phyloP scores from a whole-genome alignment of 2,329 filamentous ascomycete genomes.

The Penicillium brevicompactum region DNA sequence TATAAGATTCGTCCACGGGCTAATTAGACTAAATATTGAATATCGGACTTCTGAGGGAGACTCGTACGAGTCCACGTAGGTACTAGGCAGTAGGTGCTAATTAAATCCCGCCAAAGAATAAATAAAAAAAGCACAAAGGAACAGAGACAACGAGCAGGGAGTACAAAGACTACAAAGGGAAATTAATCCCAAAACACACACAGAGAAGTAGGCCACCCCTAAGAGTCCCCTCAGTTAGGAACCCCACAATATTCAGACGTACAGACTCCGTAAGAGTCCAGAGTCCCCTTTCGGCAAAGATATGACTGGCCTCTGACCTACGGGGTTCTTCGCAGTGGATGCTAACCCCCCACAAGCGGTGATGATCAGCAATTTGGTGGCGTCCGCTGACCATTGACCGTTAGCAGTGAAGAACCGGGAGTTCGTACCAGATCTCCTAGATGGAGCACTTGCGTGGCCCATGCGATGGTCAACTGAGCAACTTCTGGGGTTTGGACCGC shows the following conservation, averaged over 20 bases:
- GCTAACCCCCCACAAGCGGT: background rate
- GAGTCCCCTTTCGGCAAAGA: background rate
- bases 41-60: constrained; percentile 7
- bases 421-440: background rate
- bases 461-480: background rate
- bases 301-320: background rate
- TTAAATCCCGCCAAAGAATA: too few relatives aligned
- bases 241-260: background rate
- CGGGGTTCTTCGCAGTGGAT: background rate
- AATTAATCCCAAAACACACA: background rate
- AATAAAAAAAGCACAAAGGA: background rate
- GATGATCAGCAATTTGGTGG: constrained; percentile 1
- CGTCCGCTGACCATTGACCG: constrained; percentile 1
- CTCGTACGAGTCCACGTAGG: background rate
- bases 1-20: constrained; percentile 5
- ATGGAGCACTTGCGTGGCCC: background rate
- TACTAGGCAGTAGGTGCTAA: too few relatives aligned
- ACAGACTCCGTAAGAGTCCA: background rate
- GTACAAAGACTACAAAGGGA: background rate
- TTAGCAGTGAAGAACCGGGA: background rate
- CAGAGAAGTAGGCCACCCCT: background rate
- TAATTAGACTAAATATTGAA: constrained; percentile 4
- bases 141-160: background rate
- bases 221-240: background rate
- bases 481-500: background rate